These are phyloP conservation scores for Leucosporidium yakuticum DNA, from an alignment of 768 basidiomycete species.

Conservation along the genomic window DNA sequence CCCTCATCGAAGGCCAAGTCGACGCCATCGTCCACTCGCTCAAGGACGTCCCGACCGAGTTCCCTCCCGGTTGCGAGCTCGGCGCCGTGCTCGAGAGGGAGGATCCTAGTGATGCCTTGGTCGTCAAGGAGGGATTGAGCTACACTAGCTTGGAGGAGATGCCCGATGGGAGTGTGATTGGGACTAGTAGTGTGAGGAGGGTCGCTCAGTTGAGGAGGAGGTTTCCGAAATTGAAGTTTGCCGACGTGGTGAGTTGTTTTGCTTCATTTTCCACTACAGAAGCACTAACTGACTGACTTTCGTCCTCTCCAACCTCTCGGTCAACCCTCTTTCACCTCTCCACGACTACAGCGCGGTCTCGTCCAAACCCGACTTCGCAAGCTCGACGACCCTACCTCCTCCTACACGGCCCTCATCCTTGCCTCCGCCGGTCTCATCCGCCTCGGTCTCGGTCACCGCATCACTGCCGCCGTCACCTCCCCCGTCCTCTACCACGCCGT, in stretches of 20 bases:
- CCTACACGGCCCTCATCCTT: constrained; percentile 81
- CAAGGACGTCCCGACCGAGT: constrained; percentile 57
- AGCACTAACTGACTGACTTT: neutral
- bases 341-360: constrained; percentile 41
- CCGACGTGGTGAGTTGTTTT: constrained; percentile 69
- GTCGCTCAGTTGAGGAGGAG: constrained; percentile 79
- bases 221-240: constrained; percentile 69
- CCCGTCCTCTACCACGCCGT: constrained; percentile 82
- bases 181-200: constrained; percentile 86
- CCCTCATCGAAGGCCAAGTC: constrained; percentile 61
- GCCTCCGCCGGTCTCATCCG: constrained; percentile 88
- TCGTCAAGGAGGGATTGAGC: constrained; percentile 65
- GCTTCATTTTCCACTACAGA: neutral
- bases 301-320: neutral
- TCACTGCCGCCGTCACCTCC: constrained; percentile 65
- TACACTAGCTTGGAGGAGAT: constrained; percentile 75
- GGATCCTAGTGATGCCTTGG: constrained; percentile 79
- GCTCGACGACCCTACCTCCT: constrained; percentile 73
- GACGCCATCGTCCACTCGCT: constrained; percentile 89
- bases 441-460: constrained; percentile 56
- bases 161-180: constrained; percentile 82
- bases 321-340: neutral
- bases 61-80: constrained; percentile 77
- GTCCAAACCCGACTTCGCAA: constrained; percentile 88
- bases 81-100: constrained; percentile 80